These are phyloP conservation scores for Cyberlindnera samutprakarnensis DNA, from an alignment of 805 yeast genomes.

Conservation along the genomic window DNA sequence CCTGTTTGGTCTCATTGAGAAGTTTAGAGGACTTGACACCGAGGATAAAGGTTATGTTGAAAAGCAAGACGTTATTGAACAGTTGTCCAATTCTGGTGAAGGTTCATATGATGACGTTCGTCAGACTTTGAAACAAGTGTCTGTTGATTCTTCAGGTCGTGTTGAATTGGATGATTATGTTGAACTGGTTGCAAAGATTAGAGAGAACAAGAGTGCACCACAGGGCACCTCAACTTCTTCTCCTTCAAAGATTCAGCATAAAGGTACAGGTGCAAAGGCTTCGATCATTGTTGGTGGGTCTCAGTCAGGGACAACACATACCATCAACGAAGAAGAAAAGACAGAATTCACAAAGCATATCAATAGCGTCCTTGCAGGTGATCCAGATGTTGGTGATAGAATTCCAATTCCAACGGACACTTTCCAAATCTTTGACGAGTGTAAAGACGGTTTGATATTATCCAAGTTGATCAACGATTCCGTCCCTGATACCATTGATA, in stretches of 20 bases:
- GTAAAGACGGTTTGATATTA: conserved; percentile 88
- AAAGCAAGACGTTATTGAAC: conserved; percentile 81
- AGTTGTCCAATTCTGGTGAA: conserved; percentile 69
- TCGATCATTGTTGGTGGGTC: conserved; percentile 79
- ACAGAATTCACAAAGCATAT: conserved; percentile 94
- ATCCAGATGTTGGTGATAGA: conserved; percentile 72
- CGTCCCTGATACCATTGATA: conserved; percentile 97
- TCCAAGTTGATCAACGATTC: conserved; percentile 95
- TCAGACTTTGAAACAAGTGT: conserved; percentile 83
- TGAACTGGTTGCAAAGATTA: conserved; percentile 71
- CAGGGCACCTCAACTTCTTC: conserved; percentile 24
- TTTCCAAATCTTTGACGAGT: conserved; percentile 94
- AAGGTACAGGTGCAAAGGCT: conserved; percentile 53
- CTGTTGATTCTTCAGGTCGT: conserved; percentile 94
- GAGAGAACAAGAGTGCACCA: conserved; percentile 38
- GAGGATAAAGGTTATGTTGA: conserved; percentile 95
- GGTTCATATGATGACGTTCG: conserved; percentile 89
- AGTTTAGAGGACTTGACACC: conserved; percentile 75
- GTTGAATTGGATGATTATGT: conserved; percentile 96
- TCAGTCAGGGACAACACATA: conserved; percentile 89
- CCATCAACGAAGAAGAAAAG: conserved; percentile 95
- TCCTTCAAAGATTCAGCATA: conserved; percentile 34
- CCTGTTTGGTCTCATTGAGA: conserved; percentile 75
- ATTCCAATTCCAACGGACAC: conserved; percentile 90
- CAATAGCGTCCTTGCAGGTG: conserved; percentile 86